Evolutionary conservation across 805 yeast genomes (phyloP).

Genomic region (Komagataella pseudopastoris): DNA sequence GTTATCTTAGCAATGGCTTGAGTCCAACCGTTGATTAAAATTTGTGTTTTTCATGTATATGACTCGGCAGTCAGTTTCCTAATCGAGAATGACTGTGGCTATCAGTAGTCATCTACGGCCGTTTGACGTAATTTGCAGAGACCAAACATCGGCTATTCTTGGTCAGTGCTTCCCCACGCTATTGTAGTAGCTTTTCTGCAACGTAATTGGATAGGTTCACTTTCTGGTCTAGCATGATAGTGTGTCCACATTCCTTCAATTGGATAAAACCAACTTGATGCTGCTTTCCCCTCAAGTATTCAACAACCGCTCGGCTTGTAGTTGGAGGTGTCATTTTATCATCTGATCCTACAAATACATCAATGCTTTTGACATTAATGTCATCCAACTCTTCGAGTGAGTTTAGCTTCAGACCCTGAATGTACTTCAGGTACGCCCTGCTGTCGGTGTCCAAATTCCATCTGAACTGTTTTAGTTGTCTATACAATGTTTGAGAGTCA

Average conservation of each 20-base stretch:
- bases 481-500: constrained; percentile 14
- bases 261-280: background rate
- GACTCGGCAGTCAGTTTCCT: background rate
- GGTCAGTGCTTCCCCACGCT: background rate
- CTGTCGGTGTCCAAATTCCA: constrained; percentile 61
- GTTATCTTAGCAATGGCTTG: background rate
- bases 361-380: constrained; percentile 25
- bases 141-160: background rate
- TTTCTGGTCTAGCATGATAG: background rate
- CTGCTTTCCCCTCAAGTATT: background rate
- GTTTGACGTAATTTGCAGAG: background rate
- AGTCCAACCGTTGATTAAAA: background rate
- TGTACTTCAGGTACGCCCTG: constrained; percentile 35
- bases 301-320: background rate
- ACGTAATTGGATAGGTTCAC: background rate
- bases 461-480: constrained; percentile 44
- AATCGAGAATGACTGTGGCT: background rate
- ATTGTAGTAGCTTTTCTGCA: background rate
- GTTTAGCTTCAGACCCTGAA: constrained; percentile 33
- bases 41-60: no score
- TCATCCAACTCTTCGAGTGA: constrained; percentile 26
- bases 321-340: constrained; percentile 36
- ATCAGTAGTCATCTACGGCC: background rate
- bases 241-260: background rate
- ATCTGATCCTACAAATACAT: constrained; percentile 44